Conservation (phyloP, 805 yeast genomes). For the Scheffersomyces lignosus region DNA sequence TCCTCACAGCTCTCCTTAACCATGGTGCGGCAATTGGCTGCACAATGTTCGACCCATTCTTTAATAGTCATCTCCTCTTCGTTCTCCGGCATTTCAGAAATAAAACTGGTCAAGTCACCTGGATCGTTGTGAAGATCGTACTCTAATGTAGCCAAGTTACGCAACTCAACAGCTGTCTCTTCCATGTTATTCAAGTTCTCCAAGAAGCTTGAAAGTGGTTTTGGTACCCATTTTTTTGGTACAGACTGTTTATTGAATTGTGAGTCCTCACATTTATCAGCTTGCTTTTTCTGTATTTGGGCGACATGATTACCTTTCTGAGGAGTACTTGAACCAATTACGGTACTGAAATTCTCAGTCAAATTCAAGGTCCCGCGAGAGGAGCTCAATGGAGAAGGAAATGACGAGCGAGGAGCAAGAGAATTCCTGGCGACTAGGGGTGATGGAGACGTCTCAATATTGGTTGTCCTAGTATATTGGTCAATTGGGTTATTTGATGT, state of each 20-base stretch:
- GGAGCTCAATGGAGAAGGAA: no score
- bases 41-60: slow-evolving; percentile 64
- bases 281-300: no score
- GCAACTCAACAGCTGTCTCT: slow-evolving; percentile 35
- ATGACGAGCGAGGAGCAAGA: no score
- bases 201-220: slow-evolving; percentile 8
- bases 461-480: slow-evolving; percentile 7
- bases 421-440: no score
- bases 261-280: not conserved
- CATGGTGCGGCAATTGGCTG: slow-evolving; percentile 51
- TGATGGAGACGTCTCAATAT: no score
- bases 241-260: not conserved
- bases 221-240: slow-evolving; percentile 9
- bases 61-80: slow-evolving; percentile 69
- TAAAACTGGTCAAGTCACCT: slow-evolving; percentile 62
- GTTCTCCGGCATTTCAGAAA: slow-evolving; percentile 66
- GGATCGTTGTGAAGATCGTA: slow-evolving; percentile 56
- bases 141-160: slow-evolving; percentile 31
- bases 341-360: slow-evolving; percentile 10
- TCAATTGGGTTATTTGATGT: slow-evolving; percentile 7
- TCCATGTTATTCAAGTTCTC: slow-evolving; percentile 27
- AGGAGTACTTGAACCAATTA: slow-evolving; percentile 18
- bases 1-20: slow-evolving; percentile 46
- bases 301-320: no score
- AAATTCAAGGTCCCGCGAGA: no score